These are phyloP conservation scores for Exserohilum rostratum DNA, from an alignment of 2,329 filamentous ascomycete genomes.

Conservation along the genomic window DNA sequence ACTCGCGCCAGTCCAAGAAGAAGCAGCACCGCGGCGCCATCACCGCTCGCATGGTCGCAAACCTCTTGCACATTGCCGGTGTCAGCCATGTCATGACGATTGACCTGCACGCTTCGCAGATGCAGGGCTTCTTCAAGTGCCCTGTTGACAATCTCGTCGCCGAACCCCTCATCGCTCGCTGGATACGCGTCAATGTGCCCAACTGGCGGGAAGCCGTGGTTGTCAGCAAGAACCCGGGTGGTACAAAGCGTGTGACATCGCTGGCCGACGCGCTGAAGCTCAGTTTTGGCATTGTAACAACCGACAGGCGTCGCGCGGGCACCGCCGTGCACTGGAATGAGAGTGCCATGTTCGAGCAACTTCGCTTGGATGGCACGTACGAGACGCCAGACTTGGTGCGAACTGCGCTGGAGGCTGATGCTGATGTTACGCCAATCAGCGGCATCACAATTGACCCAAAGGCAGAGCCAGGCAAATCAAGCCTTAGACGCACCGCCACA, in stretches of 20 bases:
- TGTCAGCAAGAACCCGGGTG: slow-evolving; percentile 97
- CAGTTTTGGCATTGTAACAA: slow-evolving; percentile 96
- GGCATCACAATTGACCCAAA: slow-evolving; percentile 35
- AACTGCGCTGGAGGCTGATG: slow-evolving; percentile 41
- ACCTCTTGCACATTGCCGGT: slow-evolving; percentile 88
- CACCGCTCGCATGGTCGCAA: slow-evolving; percentile 95
- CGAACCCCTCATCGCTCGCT: slow-evolving; percentile 91
- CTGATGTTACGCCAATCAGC: slow-evolving; percentile 39
- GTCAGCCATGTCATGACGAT: slow-evolving; percentile 98
- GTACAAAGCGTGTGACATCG: slow-evolving; percentile 95
- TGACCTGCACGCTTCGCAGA: slow-evolving; percentile 89
- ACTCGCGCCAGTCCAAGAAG: slow-evolving; percentile 98
- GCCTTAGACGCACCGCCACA: slow-evolving; percentile 28
- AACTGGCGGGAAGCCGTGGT: slow-evolving; percentile 92
- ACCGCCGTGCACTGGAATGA: slow-evolving; percentile 67
- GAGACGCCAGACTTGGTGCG: slow-evolving; percentile 45
- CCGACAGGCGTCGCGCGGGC: slow-evolving; percentile 63
- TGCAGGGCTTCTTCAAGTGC: slow-evolving; percentile 99
- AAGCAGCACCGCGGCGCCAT: slow-evolving; percentile 96
- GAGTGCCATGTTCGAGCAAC: slow-evolving; percentile 72
- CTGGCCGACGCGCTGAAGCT: slow-evolving; percentile 94
- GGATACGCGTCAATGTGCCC: slow-evolving; percentile 88
- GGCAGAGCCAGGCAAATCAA: slow-evolving; percentile 37
- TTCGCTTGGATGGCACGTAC: slow-evolving; percentile 51
- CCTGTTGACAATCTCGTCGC: slow-evolving; percentile 97